A percentile compares a stretch with the other conserved stretches of the same genome.
These are phyloP conservation scores for Myriosclerotinia duriaeana DNA, from an alignment of 2,329 filamentous ascomycete species.

Conservation along the genomic window DNA sequence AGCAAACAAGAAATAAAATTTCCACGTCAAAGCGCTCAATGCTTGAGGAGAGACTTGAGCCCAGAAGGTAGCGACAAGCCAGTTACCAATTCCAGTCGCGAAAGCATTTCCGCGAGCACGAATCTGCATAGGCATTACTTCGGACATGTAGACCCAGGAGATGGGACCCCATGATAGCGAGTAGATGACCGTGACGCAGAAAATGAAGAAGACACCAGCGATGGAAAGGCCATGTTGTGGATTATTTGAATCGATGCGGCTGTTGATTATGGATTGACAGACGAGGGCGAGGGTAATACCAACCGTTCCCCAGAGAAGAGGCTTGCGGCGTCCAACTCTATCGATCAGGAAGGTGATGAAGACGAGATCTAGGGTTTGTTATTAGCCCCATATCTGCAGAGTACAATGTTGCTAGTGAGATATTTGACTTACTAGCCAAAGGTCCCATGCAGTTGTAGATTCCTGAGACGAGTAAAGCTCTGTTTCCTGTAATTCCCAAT, in stretches of 20 bases:
- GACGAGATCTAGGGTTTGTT: conserved; percentile 50
- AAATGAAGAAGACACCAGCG: conserved; percentile 65
- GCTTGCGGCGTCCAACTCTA: conserved; percentile 52
- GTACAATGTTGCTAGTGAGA: not conserved
- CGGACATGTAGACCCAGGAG: conserved; percentile 64
- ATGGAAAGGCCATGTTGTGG: conserved; percentile 51
- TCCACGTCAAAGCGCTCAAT: conserved; percentile 50
- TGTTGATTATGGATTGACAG: conserved; percentile 60
- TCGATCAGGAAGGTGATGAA: conserved; percentile 60
- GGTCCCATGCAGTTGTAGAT: conserved; percentile 62
- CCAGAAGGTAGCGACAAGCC: conserved; percentile 59
- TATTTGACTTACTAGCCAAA: conserved; percentile 41
- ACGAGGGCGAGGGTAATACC: conserved; percentile 57
- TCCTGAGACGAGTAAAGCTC: conserved; percentile 55
- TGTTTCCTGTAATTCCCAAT: conserved; percentile 55
- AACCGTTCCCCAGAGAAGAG: conserved; percentile 53
- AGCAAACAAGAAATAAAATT: conserved; percentile 59
- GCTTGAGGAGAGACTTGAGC: conserved; percentile 57
- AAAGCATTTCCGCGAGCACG: conserved; percentile 59
- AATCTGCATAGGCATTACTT: conserved; percentile 67
- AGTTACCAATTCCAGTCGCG: conserved; percentile 58
- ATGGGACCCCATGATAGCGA: conserved; percentile 60
- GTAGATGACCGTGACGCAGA: conserved; percentile 59
- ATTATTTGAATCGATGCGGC: conserved; percentile 46
- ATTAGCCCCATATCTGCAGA: not conserved